Evolutionary conservation across 1,139 yeast genomes (phyloP).

Genomic region (Nakaseomyces glabratus): DNA sequence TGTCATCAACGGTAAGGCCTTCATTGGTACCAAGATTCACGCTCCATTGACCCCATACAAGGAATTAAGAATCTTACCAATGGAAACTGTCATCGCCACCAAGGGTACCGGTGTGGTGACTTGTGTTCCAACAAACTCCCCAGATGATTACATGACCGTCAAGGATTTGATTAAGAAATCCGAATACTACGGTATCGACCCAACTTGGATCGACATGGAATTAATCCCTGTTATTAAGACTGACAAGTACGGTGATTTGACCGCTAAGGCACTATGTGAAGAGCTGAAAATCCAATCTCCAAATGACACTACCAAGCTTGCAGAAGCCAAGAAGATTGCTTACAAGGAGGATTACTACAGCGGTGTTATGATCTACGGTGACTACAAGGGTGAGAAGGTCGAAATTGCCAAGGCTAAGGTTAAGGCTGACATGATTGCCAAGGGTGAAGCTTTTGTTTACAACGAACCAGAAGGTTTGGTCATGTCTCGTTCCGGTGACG

Average conservation of each 20-base stretch:
- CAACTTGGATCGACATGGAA: conserved; percentile 78
- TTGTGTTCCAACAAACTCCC: conserved; percentile 97
- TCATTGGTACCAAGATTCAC: conserved; percentile 77
- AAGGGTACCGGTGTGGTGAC: conserved; percentile 99
- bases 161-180: conserved; percentile 81
- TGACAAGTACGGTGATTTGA: conserved; percentile 77
- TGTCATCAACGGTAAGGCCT: conserved; percentile 56
- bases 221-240: conserved; percentile 69
- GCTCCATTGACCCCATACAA: conserved; percentile 75
- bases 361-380: conserved; percentile 74
- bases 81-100: conserved; percentile 91
- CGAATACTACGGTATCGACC: conserved; percentile 76
- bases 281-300: conserved; percentile 90
- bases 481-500: conserved; percentile 92
- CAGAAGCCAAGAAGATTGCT: conserved; percentile 87
- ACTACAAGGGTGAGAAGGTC: conserved; percentile 81
- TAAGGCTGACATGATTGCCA: conserved; percentile 66
- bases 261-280: conserved; percentile 80
- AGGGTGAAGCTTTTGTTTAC: conserved; percentile 79
- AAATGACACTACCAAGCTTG: conserved; percentile 78
- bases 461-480: conserved; percentile 90
- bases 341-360: conserved; percentile 95
- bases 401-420: conserved; percentile 86
- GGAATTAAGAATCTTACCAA: conserved; percentile 80
- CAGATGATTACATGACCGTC: conserved; percentile 88